Evolutionary conservation across 495 filamentous ascomycete genomes (phyloP).

Genomic region (Talaromyces liani): DNA sequence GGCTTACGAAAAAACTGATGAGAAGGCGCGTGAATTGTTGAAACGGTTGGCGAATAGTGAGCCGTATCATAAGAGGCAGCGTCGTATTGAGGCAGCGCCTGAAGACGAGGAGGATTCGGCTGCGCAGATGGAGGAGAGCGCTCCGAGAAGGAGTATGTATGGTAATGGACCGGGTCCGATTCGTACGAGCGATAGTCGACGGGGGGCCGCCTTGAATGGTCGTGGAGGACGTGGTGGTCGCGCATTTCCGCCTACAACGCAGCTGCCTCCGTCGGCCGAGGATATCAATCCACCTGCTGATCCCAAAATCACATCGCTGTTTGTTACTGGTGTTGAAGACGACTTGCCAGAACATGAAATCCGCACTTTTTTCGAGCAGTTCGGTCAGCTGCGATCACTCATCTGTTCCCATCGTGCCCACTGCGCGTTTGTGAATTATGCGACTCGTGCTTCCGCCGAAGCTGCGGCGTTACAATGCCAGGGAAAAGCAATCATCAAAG

Average conservation of each 20-base stretch:
- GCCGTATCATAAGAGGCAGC: conserved; percentile 83
- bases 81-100: conserved; percentile 51
- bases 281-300: conserved; percentile 83
- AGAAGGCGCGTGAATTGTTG: conserved; percentile 86
- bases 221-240: conserved; percentile 41
- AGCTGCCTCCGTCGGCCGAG: conserved; percentile 68
- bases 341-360: conserved; percentile 88
- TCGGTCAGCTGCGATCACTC: conserved; percentile 78
- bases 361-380: conserved; percentile 80
- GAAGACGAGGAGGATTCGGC: conserved; percentile 28
- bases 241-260: conserved; percentile 56
- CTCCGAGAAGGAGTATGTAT: not conserved
- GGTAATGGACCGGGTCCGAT: conserved; percentile 48
- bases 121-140: not conserved
- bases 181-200: conserved; percentile 51
- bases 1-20: conserved; percentile 94
- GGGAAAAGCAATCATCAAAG: conserved; percentile 74
- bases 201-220: conserved; percentile 30
- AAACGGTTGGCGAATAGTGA: conserved; percentile 81
- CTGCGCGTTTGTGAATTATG: conserved; percentile 92
- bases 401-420: conserved; percentile 96
- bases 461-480: conserved; percentile 75
- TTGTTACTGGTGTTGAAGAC: conserved; percentile 92
- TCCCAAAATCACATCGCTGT: conserved; percentile 78
- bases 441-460: conserved; percentile 74